A percentile compares a stretch with the other conserved stretches of the same genome.
Evolutionary conservation across 352 stramenopile species (phyloP).

Genomic region (Pythium pyrilobum): DNA sequence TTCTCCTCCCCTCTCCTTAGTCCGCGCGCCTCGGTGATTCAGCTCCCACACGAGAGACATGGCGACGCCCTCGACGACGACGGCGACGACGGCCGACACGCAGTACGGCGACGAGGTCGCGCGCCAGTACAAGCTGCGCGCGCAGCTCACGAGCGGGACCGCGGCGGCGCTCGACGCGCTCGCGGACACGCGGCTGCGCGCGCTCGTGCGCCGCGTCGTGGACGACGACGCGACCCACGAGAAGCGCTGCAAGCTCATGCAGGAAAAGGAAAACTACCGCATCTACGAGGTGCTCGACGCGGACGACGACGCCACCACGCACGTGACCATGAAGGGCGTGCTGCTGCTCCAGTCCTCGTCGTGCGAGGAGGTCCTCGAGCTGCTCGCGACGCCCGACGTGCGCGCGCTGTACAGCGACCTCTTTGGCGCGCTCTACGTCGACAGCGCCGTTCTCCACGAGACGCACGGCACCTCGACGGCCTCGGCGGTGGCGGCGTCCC

Average conservation of each 20-base stretch:
- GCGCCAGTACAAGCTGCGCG: conserved; percentile 51
- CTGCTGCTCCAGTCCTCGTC: conserved; percentile 61
- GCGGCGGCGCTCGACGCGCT: conserved; percentile 35
- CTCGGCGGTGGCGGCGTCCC: neutral
- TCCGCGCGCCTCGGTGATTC: too few species aligned
- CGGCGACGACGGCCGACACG: neutral
- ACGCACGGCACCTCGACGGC: neutral
- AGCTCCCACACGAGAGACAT: too few species aligned
- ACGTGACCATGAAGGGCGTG: conserved; percentile 70
- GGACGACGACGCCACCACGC: conserved; percentile 21
- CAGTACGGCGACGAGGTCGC: conserved; percentile 49
- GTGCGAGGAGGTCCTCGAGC: conserved; percentile 59
- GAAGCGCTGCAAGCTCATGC: conserved; percentile 37
- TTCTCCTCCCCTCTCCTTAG: too few species aligned
- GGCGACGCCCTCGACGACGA: too few species aligned
- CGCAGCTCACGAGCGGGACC: conserved; percentile 35
- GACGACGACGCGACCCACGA: conserved; percentile 47
- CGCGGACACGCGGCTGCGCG: conserved; percentile 45
- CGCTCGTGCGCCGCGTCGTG: conserved; percentile 61
- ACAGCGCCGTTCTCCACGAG: conserved; percentile 23
- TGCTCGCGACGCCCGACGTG: conserved; percentile 37
- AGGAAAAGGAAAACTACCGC: conserved; percentile 76
- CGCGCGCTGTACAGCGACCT: conserved; percentile 52
- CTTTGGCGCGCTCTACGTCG: conserved; percentile 45
- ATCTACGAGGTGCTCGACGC: conserved; percentile 55